A percentile compares a stretch with the other conserved stretches of the same genome.
phyloP scores from a whole-genome alignment of 2,329 filamentous ascomycete species.

The Triangularia setosa region DNA sequence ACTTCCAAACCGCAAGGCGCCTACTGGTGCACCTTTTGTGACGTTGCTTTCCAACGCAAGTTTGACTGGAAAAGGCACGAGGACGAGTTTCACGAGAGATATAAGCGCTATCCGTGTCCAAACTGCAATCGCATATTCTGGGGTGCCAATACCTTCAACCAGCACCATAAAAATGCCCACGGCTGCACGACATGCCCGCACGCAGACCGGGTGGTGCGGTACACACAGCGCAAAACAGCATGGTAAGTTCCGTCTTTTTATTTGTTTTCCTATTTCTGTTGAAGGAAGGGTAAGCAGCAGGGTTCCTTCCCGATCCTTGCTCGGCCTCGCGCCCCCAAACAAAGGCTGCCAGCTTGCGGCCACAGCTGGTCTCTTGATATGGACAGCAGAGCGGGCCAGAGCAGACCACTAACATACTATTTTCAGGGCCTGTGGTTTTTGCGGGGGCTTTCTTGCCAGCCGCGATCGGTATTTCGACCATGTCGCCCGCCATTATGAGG shows the following conservation, averaged over 20 bases:
- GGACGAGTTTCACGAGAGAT: conserved; percentile 65
- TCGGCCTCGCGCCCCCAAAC: background rate
- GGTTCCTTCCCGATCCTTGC: background rate
- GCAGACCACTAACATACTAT: conserved; percentile 6
- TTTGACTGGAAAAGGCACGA: conserved; percentile 69
- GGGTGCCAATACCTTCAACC: conserved; percentile 64
- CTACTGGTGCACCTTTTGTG: conserved; percentile 56
- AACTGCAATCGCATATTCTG: conserved; percentile 67
- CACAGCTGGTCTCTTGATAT: background rate
- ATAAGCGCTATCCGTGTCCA: conserved; percentile 64
- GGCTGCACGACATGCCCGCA: conserved; percentile 57
- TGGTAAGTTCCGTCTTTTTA: conserved; percentile 38
- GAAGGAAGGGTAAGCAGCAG: background rate
- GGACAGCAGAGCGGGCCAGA: background rate
- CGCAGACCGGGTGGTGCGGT: conserved; percentile 60
- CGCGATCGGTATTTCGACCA: conserved; percentile 66
- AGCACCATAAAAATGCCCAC: conserved; percentile 63
- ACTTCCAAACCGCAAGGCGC: conserved; percentile 41
- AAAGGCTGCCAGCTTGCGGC: background rate
- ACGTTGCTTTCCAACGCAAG: conserved; percentile 64
- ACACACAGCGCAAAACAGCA: conserved; percentile 56
- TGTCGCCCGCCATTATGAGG: conserved; percentile 64
- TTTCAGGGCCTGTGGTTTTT: conserved; percentile 58
- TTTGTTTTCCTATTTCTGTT: background rate
- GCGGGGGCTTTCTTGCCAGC: conserved; percentile 57